phyloP scores from a whole-genome alignment of 306 rosid species.

The Styphnolobium japonicum region DNA sequence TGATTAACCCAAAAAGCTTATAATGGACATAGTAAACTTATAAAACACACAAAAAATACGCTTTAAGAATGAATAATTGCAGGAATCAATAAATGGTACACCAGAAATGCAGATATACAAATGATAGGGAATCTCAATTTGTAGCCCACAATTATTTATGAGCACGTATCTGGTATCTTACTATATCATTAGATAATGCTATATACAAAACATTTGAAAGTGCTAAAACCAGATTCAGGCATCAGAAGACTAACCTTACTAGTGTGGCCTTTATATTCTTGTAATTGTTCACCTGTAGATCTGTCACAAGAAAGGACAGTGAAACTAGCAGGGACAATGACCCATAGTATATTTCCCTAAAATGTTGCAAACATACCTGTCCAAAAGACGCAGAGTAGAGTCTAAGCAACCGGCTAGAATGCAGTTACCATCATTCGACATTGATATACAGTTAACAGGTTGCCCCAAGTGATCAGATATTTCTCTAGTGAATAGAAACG shows the following conservation, averaged over 20 bases:
- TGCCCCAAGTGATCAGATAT: slow-evolving; percentile 77
- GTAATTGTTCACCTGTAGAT: slow-evolving; percentile 76
- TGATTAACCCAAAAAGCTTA: not conserved
- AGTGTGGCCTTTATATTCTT: slow-evolving; percentile 85
- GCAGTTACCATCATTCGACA: slow-evolving; percentile 94
- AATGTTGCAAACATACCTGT: slow-evolving; percentile 47
- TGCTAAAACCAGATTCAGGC: slow-evolving; percentile 14
- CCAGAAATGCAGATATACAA: not conserved
- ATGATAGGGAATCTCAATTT: slow-evolving; percentile 8
- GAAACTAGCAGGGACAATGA: slow-evolving; percentile 3
- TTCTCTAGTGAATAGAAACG: slow-evolving; percentile 52
- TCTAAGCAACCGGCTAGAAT: slow-evolving; percentile 82
- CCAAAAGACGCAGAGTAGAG: slow-evolving; percentile 75
- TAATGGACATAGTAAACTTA: not conserved
- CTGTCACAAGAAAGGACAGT: slow-evolving; percentile 43
- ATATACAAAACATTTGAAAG: not conserved
- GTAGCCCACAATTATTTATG: not conserved
- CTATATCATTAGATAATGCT: not conserved
- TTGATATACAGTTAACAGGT: slow-evolving; percentile 86
- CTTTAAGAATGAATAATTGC: not conserved
- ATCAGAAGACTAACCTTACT: slow-evolving; percentile 64
- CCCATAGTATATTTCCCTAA: not conserved
- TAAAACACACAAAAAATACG: not conserved
- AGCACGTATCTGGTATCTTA: not conserved
- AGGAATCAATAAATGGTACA: not conserved